phyloP scores from a whole-genome alignment of 805 yeast species.

The Teunomyces cretensis region DNA sequence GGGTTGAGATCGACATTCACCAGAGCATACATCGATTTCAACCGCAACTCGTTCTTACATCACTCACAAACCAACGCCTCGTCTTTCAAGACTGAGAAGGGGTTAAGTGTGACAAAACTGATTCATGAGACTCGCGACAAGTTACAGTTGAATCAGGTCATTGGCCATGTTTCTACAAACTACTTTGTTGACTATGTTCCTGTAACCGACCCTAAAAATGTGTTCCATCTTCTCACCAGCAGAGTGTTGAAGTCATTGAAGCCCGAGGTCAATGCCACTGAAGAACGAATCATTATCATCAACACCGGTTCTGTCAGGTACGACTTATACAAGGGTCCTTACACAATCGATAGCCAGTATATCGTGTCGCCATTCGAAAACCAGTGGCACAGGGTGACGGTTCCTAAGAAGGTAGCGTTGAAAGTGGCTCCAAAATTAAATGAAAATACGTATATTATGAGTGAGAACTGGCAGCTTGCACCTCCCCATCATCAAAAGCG shows the following conservation, averaged over 20 bases:
- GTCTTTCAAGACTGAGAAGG: slow-evolving; percentile 55
- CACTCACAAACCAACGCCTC: slow-evolving; percentile 47
- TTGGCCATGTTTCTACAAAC: slow-evolving; percentile 66
- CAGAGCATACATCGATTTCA: slow-evolving; percentile 83
- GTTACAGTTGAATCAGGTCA: slow-evolving; percentile 53
- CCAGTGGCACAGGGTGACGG: slow-evolving; percentile 65
- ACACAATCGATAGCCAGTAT: slow-evolving; percentile 74
- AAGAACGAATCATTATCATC: slow-evolving; percentile 52
- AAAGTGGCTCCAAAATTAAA: slow-evolving; percentile 58
- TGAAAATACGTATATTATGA: slow-evolving; percentile 45
- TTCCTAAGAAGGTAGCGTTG: slow-evolving; percentile 60
- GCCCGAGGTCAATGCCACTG: slow-evolving; percentile 18
- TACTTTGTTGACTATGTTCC: slow-evolving; percentile 72
- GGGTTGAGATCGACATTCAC: slow-evolving; percentile 26
- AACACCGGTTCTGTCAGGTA: slow-evolving; percentile 90
- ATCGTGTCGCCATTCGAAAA: slow-evolving; percentile 85
- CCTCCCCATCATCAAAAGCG: slow-evolving; percentile 23
- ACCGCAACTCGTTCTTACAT: slow-evolving; percentile 61
- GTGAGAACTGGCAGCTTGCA: slow-evolving; percentile 15
- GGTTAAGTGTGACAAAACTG: slow-evolving; percentile 45
- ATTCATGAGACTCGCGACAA: slow-evolving; percentile 45
- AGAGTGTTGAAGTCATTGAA: slow-evolving; percentile 52
- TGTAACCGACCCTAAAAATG: slow-evolving; percentile 43
- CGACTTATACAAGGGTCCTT: slow-evolving; percentile 81
- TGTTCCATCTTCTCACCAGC: slow-evolving; percentile 59